Conservation (phyloP, 495 filamentous ascomycete species). For the Penicillium lagena region DNA sequence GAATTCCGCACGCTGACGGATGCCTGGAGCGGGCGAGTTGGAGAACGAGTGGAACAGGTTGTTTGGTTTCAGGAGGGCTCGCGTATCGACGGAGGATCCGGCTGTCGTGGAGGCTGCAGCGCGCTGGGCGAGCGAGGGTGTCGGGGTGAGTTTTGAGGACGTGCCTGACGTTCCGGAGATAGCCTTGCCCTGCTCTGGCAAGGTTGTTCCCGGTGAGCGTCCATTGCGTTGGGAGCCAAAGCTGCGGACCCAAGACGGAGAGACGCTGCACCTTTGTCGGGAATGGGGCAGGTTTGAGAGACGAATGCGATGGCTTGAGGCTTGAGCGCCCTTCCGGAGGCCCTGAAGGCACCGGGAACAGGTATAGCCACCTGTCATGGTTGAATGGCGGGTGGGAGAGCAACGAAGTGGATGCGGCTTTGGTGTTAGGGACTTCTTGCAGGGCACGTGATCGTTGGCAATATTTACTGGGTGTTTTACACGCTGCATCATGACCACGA, state of each 20-base stretch:
- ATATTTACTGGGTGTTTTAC: no score
- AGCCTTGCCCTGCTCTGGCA: slow-evolving; percentile 11
- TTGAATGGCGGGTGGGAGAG: slow-evolving; percentile 10
- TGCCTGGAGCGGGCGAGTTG: slow-evolving; percentile 75
- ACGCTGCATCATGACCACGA: no score
- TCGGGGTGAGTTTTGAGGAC: slow-evolving; percentile 1
- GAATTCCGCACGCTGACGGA: slow-evolving; percentile 76
- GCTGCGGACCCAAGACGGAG: slow-evolving; percentile 22
- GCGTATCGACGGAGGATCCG: slow-evolving; percentile 15
- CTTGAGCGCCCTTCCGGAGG: slow-evolving; percentile 21
- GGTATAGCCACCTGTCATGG: slow-evolving; percentile 37
- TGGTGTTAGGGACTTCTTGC: no score
- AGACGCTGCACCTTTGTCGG: slow-evolving; percentile 17
- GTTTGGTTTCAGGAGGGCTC: slow-evolving; percentile 59
- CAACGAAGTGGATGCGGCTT: not conserved
- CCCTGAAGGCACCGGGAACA: slow-evolving; percentile 38
- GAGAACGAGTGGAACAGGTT: slow-evolving; percentile 93
- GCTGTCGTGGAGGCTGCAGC: slow-evolving; percentile 19
- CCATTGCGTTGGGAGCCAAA: slow-evolving; percentile 24
- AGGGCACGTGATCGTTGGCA: no score
- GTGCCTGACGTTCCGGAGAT: slow-evolving; percentile 1
- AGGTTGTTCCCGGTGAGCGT: slow-evolving; percentile 7
- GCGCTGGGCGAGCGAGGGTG: slow-evolving; percentile 14
- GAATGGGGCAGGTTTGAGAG: slow-evolving; percentile 17
- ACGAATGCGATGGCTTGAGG: slow-evolving; percentile 11